phyloP scores from a whole-genome alignment of 2,329 filamentous ascomycete species.

The Trichoderma hamatum region DNA sequence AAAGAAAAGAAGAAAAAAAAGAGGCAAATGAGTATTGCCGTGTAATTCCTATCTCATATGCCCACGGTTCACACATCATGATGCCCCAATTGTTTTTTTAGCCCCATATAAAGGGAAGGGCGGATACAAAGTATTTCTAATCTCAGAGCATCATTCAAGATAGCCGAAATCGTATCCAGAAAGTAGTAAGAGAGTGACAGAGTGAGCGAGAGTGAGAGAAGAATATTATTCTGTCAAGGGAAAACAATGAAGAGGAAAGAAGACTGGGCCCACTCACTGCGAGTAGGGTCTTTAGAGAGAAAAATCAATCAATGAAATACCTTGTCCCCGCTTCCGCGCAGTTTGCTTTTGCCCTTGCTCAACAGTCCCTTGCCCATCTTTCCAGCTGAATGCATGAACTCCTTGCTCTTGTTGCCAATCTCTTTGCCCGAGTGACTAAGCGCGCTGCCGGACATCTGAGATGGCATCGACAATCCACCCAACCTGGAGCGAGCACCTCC shows the following conservation, averaged over 20 bases:
- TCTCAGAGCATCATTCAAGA: slow-evolving; percentile 34
- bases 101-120: slow-evolving; percentile 36
- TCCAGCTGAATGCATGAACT: slow-evolving; percentile 81
- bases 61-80: slow-evolving; percentile 40
- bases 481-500: slow-evolving; percentile 40
- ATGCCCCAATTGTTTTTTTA: slow-evolving; percentile 30
- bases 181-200: slow-evolving; percentile 30
- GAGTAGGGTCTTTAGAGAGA: slow-evolving; percentile 33
- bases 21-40: slow-evolving; percentile 36
- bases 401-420: slow-evolving; percentile 83
- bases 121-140: slow-evolving; percentile 31
- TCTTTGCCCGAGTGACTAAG: slow-evolving; percentile 62
- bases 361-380: slow-evolving; percentile 90
- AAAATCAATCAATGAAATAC: slow-evolving; percentile 70
- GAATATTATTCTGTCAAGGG: slow-evolving; percentile 34
- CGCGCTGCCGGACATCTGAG: slow-evolving; percentile 47
- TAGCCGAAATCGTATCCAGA: slow-evolving; percentile 18
- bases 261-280: slow-evolving; percentile 30
- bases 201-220: slow-evolving; percentile 23
- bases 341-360: slow-evolving; percentile 86
- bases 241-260: slow-evolving; percentile 31
- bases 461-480: slow-evolving; percentile 41
- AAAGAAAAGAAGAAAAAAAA: slow-evolving; percentile 24
- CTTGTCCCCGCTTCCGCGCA: slow-evolving; percentile 77
- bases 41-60: slow-evolving; percentile 49